Evolutionary conservation across 129 eudicot species (phyloP), one percentile per base, ranked within the genome.

Genomic region (Pulicaria dysenterica): DNA sequence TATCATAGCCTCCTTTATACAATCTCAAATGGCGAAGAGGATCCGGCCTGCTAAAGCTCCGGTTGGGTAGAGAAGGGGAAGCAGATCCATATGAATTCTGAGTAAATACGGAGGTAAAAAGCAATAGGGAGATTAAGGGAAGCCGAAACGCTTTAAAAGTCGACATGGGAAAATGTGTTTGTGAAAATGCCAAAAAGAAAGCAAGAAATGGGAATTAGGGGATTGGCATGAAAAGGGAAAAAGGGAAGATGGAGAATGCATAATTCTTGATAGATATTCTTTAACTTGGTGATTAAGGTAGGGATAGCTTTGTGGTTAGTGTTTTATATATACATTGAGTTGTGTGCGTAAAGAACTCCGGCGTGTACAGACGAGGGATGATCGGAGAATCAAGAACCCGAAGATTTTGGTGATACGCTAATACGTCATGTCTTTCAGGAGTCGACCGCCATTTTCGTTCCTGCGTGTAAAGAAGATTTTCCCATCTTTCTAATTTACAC

Each of bases 1-100:
- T 57, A 77, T 89, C 89, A 77, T 79, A 89, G 3, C 76, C 85
- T 31, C 89, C 96, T 79, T 70, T 70, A 41, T 86, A 89, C 15
- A 47, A 64, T 58, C 73, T 76, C 34, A 89, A 86, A 45, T 77
- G 71, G 19, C 62, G 57, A 53, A 89, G 74, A 61, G 96, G 96
- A 48, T 89, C 96, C 0, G 86, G 86, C 51, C 92, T 64, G 56
- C 31, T 70, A 10, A 76, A 49, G 41, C 56, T 73, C 37, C 16
- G 74, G 6, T 41, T 40, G 7, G 6, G 43, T 8, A 12, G 39
- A 62, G 64, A 74, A 70, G 77, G 24, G 67, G 85, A 84, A 4
- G 80, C 87, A 39, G 74, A 48, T 7, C 69, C 82, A 14, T 72
- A 61, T 31, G 76, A 70, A 54, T 80, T 77, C 7, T 70, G 81